Evolutionary conservation across 2,329 filamentous ascomycete species (phyloP).

Genomic region (Trichoderma sp.): DNA sequence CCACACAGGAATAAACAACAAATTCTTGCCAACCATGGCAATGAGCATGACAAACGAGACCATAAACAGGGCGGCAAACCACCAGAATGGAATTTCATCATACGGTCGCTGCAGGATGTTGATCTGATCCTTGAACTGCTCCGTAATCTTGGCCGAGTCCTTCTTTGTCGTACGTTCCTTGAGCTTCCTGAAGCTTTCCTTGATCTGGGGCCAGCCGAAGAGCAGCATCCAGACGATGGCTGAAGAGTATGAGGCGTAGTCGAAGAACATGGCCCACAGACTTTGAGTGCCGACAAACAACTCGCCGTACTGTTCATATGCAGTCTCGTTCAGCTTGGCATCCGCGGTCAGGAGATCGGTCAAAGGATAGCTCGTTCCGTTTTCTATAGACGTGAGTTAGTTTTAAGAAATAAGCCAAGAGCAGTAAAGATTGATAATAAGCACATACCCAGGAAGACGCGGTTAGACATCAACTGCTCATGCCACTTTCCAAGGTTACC

Average conservation of each 20-base stretch:
- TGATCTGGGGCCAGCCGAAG: constrained; percentile 52
- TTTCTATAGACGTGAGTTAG: constrained; percentile 22
- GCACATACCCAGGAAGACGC: constrained; percentile 41
- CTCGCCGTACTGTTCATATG: constrained; percentile 48
- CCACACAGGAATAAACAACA: constrained; percentile 58
- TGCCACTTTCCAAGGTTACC: constrained; percentile 52
- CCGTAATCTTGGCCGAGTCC: constrained; percentile 41
- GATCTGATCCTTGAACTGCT: constrained; percentile 57
- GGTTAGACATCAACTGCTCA: constrained; percentile 57
- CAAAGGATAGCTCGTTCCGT: constrained; percentile 37
- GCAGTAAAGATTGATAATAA: too few relatives aligned
- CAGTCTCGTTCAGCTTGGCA: constrained; percentile 46
- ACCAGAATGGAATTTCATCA: constrained; percentile 57
- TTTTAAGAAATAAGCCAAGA: background rate
- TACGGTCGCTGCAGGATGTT: constrained; percentile 57
- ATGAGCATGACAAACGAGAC: constrained; percentile 48
- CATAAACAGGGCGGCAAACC: constrained; percentile 52
- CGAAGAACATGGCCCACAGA: constrained; percentile 58
- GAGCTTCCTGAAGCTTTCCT: constrained; percentile 43
- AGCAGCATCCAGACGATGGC: constrained; percentile 57
- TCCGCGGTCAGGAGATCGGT: constrained; percentile 34
- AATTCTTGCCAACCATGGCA: constrained; percentile 47
- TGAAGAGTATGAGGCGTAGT: constrained; percentile 57
- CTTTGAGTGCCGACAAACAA: constrained; percentile 57
- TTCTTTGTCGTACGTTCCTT: constrained; percentile 34